Evolutionary conservation across 169 alveolate genomes (phyloP).

Genomic region (Eimeria maxima): DNA sequence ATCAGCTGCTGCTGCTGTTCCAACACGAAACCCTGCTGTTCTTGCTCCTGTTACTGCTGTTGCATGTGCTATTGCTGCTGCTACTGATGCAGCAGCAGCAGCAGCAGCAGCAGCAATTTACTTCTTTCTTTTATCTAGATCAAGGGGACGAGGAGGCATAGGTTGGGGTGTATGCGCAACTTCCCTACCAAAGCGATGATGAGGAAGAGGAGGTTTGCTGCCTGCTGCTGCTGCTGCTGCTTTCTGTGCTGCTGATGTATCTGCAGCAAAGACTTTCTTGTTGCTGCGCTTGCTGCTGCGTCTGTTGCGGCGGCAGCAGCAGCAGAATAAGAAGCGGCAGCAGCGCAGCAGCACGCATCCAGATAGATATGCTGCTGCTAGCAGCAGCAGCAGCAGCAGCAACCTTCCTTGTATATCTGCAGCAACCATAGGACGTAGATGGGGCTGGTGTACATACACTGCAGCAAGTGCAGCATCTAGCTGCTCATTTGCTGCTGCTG

Average conservation of each 20-base stretch:
- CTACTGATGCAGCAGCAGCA: slow-evolving; percentile 21
- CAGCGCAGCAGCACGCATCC: slow-evolving; percentile 14
- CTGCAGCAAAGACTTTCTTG: slow-evolving; percentile 43
- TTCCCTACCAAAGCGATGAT: slow-evolving; percentile 12
- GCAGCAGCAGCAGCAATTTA: neutral
- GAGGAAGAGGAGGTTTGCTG: neutral
- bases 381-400: slow-evolving; percentile 72
- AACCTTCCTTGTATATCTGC: neutral
- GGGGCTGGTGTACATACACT: slow-evolving; percentile 67
- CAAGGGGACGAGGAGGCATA: slow-evolving; percentile 42
- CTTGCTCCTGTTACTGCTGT: neutral
- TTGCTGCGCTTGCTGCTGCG: neutral
- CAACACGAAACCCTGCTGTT: neutral
- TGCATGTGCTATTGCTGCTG: neutral
- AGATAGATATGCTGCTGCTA: neutral
- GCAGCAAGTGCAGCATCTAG: slow-evolving; percentile 46
- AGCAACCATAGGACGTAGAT: slow-evolving; percentile 15
- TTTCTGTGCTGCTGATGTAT: slow-evolving; percentile 28
- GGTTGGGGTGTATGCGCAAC: slow-evolving; percentile 44
- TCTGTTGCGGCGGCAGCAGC: slow-evolving; percentile 22
- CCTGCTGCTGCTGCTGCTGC: neutral
- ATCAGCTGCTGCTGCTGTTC: neutral
- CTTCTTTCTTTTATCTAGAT: slow-evolving; percentile 24
- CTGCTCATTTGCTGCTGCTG: slow-evolving; percentile 69
- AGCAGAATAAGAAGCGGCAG: slow-evolving; percentile 42